Evolutionary conservation across 2,329 filamentous ascomycete species (phyloP), one percentile per base, ranked within the genome.

Genomic region (Ophiocordyceps camponoti-rufipedis): DNA sequence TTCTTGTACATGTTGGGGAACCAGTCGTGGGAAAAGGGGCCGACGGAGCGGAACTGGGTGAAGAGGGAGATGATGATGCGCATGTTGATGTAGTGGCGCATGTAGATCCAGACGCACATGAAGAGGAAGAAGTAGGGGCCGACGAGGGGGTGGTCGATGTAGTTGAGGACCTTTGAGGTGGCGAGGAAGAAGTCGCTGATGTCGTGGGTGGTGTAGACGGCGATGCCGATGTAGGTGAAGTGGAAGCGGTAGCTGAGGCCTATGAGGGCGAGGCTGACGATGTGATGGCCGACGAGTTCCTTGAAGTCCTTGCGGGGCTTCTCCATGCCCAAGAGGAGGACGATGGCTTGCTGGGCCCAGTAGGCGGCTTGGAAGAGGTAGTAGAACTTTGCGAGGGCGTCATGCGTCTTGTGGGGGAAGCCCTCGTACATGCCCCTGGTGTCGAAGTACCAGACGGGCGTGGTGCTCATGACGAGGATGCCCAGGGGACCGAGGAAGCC

Each of bases 361-460:
- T 94, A 96, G 52, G 83, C 84, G 41, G 86, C 89, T 66, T 96
- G 80, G 55, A 95, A 83, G 51, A 96, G 72, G 62, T 96, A 96
- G 67, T 95, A 96, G 48, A 89, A 86, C 70, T 96, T 96, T 75
- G 95, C 87, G 38, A 74, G 55, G 47, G 71, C 84, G 50, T 84
- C 80, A 58, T 93, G 86, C 28, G 82, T 80, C 55, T 75, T 74
- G 63, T 95, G 88, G 5, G 88, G 88, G 62, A 86, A 94, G 16
- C 69, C 71, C 62, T 89, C 85, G 63, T 93, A 95, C 85, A 95
- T 94, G 61, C 78, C 85, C 28, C 68, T 70, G 2, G 85, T 91
- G 66, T 93, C 88, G 72, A 94, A 95, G 63, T 94, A 95, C 89
- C 87, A 95, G 40, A 95, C 78, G 8, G 87, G 81, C n/a, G 85